These are phyloP conservation scores for Mariannaea sp. DNA, from an alignment of 2,329 filamentous ascomycete species.

Conservation along the genomic window DNA sequence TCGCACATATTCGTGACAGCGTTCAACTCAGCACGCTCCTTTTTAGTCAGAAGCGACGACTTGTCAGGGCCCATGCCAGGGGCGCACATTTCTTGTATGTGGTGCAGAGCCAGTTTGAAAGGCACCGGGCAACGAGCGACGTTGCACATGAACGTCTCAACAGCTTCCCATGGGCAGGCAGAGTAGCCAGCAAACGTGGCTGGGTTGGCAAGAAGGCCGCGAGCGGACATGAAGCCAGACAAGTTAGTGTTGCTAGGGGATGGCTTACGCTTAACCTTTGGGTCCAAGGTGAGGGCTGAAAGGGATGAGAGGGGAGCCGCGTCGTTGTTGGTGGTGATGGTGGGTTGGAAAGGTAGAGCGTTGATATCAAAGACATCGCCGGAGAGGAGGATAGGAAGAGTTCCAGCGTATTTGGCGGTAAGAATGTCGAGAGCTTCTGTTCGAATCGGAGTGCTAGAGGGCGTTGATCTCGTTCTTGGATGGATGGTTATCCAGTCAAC, in stretches of 20 bases:
- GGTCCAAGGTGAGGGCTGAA: conserved; percentile 37
- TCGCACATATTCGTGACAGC: conserved; percentile 59
- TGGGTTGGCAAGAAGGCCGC: conserved; percentile 70
- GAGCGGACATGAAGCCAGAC: conserved; percentile 71
- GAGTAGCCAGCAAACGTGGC: conserved; percentile 64
- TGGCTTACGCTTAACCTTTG: conserved; percentile 19
- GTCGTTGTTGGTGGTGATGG: conserved; percentile 35
- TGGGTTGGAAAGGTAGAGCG: conserved; percentile 50
- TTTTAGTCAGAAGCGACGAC: conserved; percentile 57
- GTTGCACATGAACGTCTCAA: conserved; percentile 66
- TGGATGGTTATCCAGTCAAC: conserved; percentile 75
- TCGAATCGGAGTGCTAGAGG: conserved; percentile 65
- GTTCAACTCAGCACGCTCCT: conserved; percentile 57
- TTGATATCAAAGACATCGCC: conserved; percentile 68
- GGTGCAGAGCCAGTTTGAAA: conserved; percentile 67
- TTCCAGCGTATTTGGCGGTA: conserved; percentile 54
- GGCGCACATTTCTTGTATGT: conserved; percentile 69
- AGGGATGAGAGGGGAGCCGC: conserved; percentile 27
- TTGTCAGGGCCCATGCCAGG: conserved; percentile 61
- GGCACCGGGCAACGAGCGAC: conserved; percentile 63
- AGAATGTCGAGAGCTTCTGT: conserved; percentile 64
- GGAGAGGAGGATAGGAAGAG: conserved; percentile 69
- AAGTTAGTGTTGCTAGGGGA: conserved; percentile 54
- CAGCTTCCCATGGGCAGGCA: conserved; percentile 64
- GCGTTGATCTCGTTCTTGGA: conserved; percentile 65